Conservation (phyloP, 805 yeast genomes). For the Saccharomycopsis sp. region DNA sequence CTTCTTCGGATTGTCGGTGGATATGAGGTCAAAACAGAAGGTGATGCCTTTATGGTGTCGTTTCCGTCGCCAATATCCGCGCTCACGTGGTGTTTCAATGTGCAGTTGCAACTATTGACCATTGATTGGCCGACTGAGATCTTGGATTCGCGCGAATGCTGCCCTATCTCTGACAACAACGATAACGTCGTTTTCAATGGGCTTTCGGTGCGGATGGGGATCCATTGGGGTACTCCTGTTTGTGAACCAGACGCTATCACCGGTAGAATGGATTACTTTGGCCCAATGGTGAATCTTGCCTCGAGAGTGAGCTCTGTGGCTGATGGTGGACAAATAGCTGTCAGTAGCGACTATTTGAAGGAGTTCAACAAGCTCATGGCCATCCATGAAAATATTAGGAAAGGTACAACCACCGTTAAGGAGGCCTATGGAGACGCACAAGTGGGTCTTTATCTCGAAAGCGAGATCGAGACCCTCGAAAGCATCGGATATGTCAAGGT, state of each 20-base stretch:
- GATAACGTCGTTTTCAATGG: slow-evolving; percentile 70
- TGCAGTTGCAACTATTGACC: slow-evolving; percentile 72
- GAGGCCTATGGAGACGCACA: slow-evolving; percentile 41
- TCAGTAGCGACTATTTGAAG: slow-evolving; percentile 72
- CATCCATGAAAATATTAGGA: slow-evolving; percentile 29
- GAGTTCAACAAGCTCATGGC: slow-evolving; percentile 58
- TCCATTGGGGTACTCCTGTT: slow-evolving; percentile 97
- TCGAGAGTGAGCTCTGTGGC: slow-evolving; percentile 92
- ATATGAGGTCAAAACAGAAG: slow-evolving; percentile 97
- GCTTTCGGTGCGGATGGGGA: slow-evolving; percentile 93
- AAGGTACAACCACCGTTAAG: slow-evolving; percentile 26
- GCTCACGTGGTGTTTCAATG: slow-evolving; percentile 88
- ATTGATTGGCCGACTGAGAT: slow-evolving; percentile 98
- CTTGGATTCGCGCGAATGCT: slow-evolving; percentile 75
- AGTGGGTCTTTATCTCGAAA: slow-evolving; percentile 52
- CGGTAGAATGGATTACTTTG: slow-evolving; percentile 96
- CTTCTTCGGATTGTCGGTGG: slow-evolving; percentile 91
- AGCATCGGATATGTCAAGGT: slow-evolving; percentile 61
- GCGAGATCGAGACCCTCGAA: slow-evolving; percentile 57
- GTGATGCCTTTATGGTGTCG: slow-evolving; percentile 98
- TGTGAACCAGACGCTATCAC: slow-evolving; percentile 94
- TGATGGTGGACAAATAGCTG: slow-evolving; percentile 95
- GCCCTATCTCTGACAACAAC: slow-evolving; percentile 61
- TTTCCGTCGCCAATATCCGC: slow-evolving; percentile 91
- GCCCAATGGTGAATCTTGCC: slow-evolving; percentile 96